These are phyloP conservation scores for Exophiala mesophila DNA, from an alignment of 2,329 filamentous ascomycete species.

Conservation along the genomic window DNA sequence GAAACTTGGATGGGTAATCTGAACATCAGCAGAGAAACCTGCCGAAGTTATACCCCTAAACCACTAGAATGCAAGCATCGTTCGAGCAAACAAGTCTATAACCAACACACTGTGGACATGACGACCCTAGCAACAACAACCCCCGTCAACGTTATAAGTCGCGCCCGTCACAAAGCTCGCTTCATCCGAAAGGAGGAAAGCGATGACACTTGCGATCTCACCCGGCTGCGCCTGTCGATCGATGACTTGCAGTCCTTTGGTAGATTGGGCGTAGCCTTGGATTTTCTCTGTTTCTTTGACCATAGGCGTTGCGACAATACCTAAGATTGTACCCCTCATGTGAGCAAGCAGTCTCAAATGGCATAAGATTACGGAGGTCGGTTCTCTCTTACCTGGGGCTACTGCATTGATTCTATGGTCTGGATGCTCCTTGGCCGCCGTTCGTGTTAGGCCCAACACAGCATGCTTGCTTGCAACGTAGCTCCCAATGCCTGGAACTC, in stretches of 20 bases:
- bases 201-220: constrained; percentile 40
- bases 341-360: neutral
- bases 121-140: too few relatives aligned
- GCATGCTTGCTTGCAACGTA: constrained; percentile 42
- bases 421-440: constrained; percentile 32
- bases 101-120: too few relatives aligned
- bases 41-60: too few relatives aligned
- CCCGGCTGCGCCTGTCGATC: neutral
- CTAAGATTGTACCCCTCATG: neutral
- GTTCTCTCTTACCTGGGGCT: constrained; percentile 9
- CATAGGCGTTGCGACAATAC: constrained; percentile 3
- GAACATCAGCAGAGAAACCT: too few relatives aligned
- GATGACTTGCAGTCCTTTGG: neutral
- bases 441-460: constrained; percentile 41
- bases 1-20: too few relatives aligned
- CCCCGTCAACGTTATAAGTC: constrained; percentile 44
- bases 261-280: neutral
- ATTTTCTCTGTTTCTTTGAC: neutral
- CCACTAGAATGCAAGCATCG: too few relatives aligned
- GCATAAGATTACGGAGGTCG: neutral
- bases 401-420: constrained; percentile 35
- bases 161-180: constrained; percentile 44
- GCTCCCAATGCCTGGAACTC: constrained; percentile 29
- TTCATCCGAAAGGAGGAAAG: constrained; percentile 46
- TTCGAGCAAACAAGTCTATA: too few relatives aligned